phyloP scores from a whole-genome alignment of 108 stramenopile species.

The Discostella stelligeroides region DNA sequence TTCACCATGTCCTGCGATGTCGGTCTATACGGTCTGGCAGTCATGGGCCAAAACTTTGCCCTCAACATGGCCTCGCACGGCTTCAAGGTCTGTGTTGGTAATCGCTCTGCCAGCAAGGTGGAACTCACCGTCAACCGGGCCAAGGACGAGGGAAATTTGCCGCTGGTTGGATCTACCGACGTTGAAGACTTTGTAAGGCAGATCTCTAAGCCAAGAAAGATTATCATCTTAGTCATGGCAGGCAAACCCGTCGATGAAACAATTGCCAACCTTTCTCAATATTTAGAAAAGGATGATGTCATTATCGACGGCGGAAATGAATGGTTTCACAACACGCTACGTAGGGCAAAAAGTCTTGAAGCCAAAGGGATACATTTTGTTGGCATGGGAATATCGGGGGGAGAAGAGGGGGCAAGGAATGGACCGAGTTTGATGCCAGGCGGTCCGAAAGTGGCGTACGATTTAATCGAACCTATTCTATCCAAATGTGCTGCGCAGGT shows the following conservation, averaged over 20 bases:
- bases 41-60: conserved; percentile 99
- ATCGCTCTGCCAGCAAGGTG: conserved; percentile 92
- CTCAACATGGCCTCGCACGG: conserved; percentile 96
- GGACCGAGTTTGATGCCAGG: conserved; percentile 99
- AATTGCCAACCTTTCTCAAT: conserved; percentile 76
- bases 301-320: conserved; percentile 99
- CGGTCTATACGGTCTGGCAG: conserved; percentile 97
- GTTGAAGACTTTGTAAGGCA: conserved; percentile 76
- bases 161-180: conserved; percentile 77
- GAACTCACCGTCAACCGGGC: conserved; percentile 93
- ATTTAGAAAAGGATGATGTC: conserved; percentile 93
- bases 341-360: conserved; percentile 87
- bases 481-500: conserved; percentile 94
- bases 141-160: conserved; percentile 91
- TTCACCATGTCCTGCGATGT: conserved; percentile 78
- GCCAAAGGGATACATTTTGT: conserved; percentile 90
- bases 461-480: conserved; percentile 93
- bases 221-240: conserved; percentile 96
- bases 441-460: conserved; percentile 93
- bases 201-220: conserved; percentile 89
- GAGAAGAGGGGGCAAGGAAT: conserved; percentile 98
- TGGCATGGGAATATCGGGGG: conserved; percentile 99
- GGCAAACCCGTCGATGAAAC: conserved; percentile 96
- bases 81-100: conserved; percentile 93
- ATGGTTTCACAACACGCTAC: conserved; percentile 97